Evolutionary conservation across 768 basidiomycete genomes (phyloP), one percentile per base, ranked within the genome.

Genomic region (Scleroderma bovista): DNA sequence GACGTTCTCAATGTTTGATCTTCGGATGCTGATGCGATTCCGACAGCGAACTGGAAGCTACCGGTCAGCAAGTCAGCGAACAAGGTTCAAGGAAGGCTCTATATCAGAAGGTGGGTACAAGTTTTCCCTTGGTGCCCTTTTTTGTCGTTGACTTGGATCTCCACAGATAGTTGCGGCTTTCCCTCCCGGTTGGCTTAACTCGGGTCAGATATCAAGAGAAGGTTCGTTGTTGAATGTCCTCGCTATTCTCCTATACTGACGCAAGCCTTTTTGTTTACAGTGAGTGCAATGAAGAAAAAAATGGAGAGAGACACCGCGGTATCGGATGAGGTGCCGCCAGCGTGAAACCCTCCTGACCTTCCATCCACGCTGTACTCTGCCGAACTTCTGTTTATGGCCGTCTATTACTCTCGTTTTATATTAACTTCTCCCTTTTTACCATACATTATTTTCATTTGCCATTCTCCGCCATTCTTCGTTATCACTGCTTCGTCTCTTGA

Each of bases 241-340:
- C 4, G 19, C 45, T 26, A 26, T 6, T 38, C 20, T 40, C 48
- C 46, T 10, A 17, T 9, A 2, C 15, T 17, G 15, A 16, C 3
- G 19, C 17, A 31, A 16, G 11, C 24, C 36, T n/a, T n/a, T 16
- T 23, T 33, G 42, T 45, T 42, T 38, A 10, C 58, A 88, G 87
- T 90, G 78, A 88, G 86, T 61, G 80, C 84, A 7, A 86, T 90
- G 79, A 90, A 90, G 73, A 90, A 90, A 74, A 81, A 75, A 55
- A 75, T 79, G 53, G 87, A 90, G 66, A 80, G 80, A 59, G 87
- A 89, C 60, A 74, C 74, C 13, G 23, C 41, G 3, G 24, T 17
- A 11, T 4, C 39, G 7, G 24, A 20, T 7, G 40, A 42, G 22
- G 74, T 79, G 76, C 84, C 86, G 58, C 73, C 77, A 56, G 82